Evolutionary conservation across 2,329 filamentous ascomycete species (phyloP), one percentile per base, ranked within the genome.

Genomic region (Stagonosporopsis vannaccii): DNA sequence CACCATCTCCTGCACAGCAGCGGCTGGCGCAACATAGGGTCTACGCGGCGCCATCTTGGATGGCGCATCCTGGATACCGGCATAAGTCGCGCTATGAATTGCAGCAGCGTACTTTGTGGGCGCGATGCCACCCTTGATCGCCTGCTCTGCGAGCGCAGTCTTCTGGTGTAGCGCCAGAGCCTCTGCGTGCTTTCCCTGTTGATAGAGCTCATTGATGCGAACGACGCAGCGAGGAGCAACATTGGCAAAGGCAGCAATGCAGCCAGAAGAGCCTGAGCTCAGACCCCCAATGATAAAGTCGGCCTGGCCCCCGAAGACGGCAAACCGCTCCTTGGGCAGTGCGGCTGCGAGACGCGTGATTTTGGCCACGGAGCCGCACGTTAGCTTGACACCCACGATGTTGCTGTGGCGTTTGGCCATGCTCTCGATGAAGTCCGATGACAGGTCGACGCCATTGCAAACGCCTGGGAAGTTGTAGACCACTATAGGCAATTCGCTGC

Each of bases 391-490:
- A 36, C 86, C 87, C 51, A 88, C 84, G 62, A 90, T 87, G 62
- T 89, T 89, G 52, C 79, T 74, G 68, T 87, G 83, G 17, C 64
- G 64, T 56, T 80, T 72, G 8, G 82, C 81, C 19, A 89, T 78
- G 1, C 78, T 74, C 13, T 82, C 76, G 63, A 90, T 85, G 67
- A 85, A 82, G 61, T 89, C 87, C 0, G 85, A 88, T 69, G 85
- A 84, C 44, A 90, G 79, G 67, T 90, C 87, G 15, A 90, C 78
- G 5, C 88, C 87, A 25, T 86, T 82, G 22, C 82, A 85, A 5
- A 88, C 87, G 6, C 80, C 85, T 5, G 87, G 88, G 77, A 87
- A 90, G 75, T 90, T 90, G 79, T 90, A 90, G 58, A 90, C 85
- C 42, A 90, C 72, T n/a, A 90, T 78, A 0, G 87, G 87, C 2